Percentiles rank a stretch among this genome's conserved stretches.
These are phyloP conservation scores for Colletotrichum sp. DNA, from an alignment of 2,329 filamentous ascomycete genomes.

Conservation along the genomic window DNA sequence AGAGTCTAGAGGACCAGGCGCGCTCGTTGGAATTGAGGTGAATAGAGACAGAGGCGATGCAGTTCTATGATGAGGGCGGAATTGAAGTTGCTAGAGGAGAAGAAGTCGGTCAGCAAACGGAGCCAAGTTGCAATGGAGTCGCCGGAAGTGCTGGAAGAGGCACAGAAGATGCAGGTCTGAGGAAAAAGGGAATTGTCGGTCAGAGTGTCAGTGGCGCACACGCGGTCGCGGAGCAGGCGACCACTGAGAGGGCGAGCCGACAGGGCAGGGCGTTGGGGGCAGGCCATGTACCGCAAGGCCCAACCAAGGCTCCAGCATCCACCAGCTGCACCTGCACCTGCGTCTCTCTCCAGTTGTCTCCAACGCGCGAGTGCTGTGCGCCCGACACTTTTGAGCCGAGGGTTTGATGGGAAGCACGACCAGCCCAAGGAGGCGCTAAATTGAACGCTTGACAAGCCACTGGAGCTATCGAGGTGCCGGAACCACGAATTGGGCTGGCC, in stretches of 20 bases:
- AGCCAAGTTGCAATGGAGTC: not conserved
- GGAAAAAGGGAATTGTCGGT: conserved; percentile 17
- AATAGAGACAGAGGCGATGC: not conserved
- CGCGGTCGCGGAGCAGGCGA: conserved; percentile 12
- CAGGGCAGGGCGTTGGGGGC: not conserved
- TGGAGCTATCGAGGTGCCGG: conserved; percentile 2
- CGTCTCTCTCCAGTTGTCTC: not conserved
- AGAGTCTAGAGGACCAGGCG: not conserved
- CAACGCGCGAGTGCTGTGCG: not conserved
- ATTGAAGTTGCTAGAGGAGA: not conserved
- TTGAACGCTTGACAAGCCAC: conserved; percentile 4
- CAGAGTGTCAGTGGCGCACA: conserved; percentile 18
- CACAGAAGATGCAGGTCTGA: conserved; percentile 4
- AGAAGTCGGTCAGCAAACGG: conserved; percentile 10
- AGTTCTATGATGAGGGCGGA: not conserved
- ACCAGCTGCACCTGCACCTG: not conserved
- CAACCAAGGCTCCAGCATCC: not conserved
- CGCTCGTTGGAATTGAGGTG: not conserved
- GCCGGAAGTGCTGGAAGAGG: conserved; percentile 16
- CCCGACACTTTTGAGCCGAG: not conserved
- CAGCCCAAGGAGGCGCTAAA: conserved; percentile 6
- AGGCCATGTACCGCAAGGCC: not conserved
- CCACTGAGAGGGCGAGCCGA: conserved; percentile 8
- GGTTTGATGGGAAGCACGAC: conserved; percentile 7
- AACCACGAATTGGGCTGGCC: conserved; percentile 9